phyloP scores from a whole-genome alignment of 129 eudicot species.

The Chrysanthemum makinoi region DNA sequence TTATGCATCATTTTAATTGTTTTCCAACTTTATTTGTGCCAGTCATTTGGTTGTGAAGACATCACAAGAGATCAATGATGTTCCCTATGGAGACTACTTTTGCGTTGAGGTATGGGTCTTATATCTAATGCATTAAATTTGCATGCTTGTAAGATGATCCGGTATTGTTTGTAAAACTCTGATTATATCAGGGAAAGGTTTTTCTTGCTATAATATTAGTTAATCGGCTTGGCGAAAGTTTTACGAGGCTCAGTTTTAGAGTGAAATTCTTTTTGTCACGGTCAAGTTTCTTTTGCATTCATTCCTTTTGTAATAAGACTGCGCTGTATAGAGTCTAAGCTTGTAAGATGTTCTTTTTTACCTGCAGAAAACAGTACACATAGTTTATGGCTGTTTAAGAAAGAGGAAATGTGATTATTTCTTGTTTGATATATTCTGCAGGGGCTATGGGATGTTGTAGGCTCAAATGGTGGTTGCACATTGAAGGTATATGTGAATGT shows the following conservation, averaged over 20 bases:
- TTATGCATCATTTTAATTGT: constrained; percentile 16
- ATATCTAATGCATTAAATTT: constrained; percentile 21
- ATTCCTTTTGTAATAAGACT: constrained; percentile 2
- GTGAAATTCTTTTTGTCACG: background rate
- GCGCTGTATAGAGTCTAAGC: constrained; percentile 6
- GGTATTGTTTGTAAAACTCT: background rate
- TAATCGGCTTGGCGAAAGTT: no score
- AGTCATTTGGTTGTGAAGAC: constrained; percentile 86
- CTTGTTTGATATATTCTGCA: constrained; percentile 24
- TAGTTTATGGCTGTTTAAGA: background rate
- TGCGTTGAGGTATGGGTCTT: constrained; percentile 66
- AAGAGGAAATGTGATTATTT: constrained; percentile 1
- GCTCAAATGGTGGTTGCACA: constrained; percentile 45
- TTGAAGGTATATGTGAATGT: constrained; percentile 72
- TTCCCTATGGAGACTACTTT: constrained; percentile 95
- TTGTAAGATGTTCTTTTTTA: constrained; percentile 3
- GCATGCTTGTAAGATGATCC: constrained; percentile 8
- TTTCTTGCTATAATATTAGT: background rate
- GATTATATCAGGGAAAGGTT: background rate
- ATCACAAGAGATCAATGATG: constrained; percentile 86
- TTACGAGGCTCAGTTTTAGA: no score
- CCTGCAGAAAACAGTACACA: background rate
- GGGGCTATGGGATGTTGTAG: constrained; percentile 89
- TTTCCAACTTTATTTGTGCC: constrained; percentile 33
- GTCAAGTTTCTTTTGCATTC: background rate